Evolutionary conservation across 352 stramenopile genomes (phyloP).

Genomic region (Pythium inflatum): DNA sequence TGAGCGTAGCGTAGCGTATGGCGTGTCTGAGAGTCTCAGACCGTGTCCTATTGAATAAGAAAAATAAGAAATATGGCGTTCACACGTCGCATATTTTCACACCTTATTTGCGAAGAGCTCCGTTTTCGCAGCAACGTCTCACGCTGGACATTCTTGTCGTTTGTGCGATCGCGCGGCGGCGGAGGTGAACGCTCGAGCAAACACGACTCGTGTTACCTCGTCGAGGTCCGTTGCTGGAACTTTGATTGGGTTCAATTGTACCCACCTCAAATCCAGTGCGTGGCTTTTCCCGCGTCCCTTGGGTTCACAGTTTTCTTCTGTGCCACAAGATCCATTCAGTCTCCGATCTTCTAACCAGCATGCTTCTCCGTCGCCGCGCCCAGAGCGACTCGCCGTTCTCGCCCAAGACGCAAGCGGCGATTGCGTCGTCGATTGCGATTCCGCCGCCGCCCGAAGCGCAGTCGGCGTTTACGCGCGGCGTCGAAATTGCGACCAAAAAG

Average conservation of each 20-base stretch:
- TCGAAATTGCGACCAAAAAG: background rate
- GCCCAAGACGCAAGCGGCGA: background rate
- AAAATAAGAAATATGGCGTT: background rate
- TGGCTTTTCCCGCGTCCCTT: too few relatives aligned
- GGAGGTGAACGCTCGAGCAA: too few relatives aligned
- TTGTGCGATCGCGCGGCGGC: too few relatives aligned
- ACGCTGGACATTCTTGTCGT: too few relatives aligned
- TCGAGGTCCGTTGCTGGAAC: too few relatives aligned
- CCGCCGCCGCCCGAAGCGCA: background rate
- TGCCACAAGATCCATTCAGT: background rate
- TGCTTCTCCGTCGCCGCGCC: background rate
- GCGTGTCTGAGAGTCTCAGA: too few relatives aligned
- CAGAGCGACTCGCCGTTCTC: background rate
- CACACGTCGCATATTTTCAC: background rate
- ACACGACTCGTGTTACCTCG: too few relatives aligned
- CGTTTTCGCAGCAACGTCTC: background rate
- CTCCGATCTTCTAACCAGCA: background rate
- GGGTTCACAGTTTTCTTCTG: too few relatives aligned
- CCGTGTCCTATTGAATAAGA: too few relatives aligned
- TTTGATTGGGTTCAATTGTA: too few relatives aligned
- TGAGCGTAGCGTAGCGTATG: background rate
- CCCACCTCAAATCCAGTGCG: too few relatives aligned
- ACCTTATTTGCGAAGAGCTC: background rate
- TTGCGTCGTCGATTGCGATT: background rate
- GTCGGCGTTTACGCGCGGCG: background rate